phyloP scores from a whole-genome alignment of 345 rosid species.

The Adansonia digitata region DNA sequence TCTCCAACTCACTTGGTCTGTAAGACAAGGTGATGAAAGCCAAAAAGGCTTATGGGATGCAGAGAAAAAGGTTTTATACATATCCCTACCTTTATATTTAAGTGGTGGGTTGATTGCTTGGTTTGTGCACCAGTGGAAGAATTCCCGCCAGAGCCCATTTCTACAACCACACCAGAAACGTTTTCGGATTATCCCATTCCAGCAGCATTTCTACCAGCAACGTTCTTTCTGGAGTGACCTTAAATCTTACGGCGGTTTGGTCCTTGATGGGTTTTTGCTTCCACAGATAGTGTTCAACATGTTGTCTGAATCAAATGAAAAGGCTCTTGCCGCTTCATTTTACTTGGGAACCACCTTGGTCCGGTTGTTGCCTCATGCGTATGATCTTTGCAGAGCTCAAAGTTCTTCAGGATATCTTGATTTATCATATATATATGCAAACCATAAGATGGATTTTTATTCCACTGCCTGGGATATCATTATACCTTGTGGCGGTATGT shows the following conservation, averaged over 20 bases:
- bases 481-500: conserved; percentile 50
- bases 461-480: conserved; percentile 83
- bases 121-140: conserved; percentile 39
- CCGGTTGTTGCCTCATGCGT: conserved; percentile 73
- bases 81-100: conserved; percentile 56
- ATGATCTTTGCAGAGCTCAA: conserved; percentile 76
- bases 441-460: conserved; percentile 66
- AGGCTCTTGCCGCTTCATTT: conserved; percentile 50
- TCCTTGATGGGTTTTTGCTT: conserved; percentile 70
- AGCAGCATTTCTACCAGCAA: conserved; percentile 30
- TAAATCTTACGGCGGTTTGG: conserved; percentile 71
- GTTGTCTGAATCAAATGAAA: conserved; percentile 38
- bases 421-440: conserved; percentile 67
- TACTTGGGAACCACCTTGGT: conserved; percentile 59
- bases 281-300: conserved; percentile 82
- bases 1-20: conserved; percentile 72
- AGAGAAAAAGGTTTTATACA: conserved; percentile 57
- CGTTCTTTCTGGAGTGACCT: conserved; percentile 52
- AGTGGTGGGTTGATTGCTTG: conserved; percentile 64
- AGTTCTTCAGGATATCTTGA: conserved; percentile 49
- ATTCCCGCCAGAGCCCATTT: conserved; percentile 23
- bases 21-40: conserved; percentile 39
- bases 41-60: conserved; percentile 43
- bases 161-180: conserved; percentile 12
- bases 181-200: conserved; percentile 3